Percentiles rank a stretch among this genome's conserved stretches.
Evolutionary conservation across 495 filamentous ascomycete genomes (phyloP).

Genomic region (Neurospora sp.): DNA sequence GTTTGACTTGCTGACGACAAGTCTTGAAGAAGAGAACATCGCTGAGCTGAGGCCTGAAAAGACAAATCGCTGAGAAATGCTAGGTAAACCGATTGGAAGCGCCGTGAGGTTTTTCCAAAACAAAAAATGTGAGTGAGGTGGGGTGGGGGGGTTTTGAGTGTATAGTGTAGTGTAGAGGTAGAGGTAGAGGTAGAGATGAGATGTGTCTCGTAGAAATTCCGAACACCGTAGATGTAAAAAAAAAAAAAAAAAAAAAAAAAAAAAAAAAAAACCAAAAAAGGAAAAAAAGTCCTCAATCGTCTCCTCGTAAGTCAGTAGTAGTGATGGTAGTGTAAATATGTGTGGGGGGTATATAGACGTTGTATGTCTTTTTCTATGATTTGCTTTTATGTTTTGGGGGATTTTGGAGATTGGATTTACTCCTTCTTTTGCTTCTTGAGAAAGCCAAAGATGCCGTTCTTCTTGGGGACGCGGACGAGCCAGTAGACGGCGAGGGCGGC

Average conservation of each 20-base stretch:
- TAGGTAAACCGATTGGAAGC: not conserved
- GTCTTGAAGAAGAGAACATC: not conserved
- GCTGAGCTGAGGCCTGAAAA: not conserved
- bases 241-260: too few relatives aligned
- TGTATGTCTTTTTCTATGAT: not conserved
- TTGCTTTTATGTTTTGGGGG: too few relatives aligned
- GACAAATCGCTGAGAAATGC: not conserved
- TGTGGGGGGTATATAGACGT: not conserved
- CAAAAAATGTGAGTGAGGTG: not conserved
- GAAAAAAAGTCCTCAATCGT: not conserved
- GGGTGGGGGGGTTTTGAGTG: not conserved
- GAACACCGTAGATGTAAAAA: too few relatives aligned
- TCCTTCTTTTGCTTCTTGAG: slow-evolving; percentile 22
- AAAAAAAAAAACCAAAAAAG: too few relatives aligned
- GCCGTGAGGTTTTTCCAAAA: not conserved
- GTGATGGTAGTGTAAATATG: not conserved
- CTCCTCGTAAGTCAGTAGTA: not conserved
- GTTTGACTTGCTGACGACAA: not conserved
- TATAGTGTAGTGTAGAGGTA: not conserved
- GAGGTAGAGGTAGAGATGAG: too few relatives aligned
- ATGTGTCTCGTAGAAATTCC: not conserved
- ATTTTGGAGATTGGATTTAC: not conserved
- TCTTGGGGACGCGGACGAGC: slow-evolving; percentile 69
- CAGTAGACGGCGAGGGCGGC: slow-evolving; percentile 69
- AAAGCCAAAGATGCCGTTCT: slow-evolving; percentile 13